A percentile compares a stretch with the other conserved stretches of the same genome.
Conservation (phyloP, 2,329 filamentous ascomycete genomes). For the Trichoderma cornu-damae region DNA sequence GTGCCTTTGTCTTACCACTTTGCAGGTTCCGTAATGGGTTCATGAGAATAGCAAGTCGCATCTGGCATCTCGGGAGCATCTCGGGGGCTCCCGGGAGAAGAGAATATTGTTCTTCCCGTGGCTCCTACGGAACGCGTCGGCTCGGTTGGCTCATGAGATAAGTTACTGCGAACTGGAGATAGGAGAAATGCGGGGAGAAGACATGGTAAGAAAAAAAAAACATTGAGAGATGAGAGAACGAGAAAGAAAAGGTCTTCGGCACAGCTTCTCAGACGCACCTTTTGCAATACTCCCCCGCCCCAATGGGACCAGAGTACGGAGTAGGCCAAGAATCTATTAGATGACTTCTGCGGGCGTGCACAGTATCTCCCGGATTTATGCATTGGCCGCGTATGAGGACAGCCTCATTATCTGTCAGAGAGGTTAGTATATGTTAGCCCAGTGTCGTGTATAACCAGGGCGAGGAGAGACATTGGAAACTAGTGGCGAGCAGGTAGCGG, state of each 20-base stretch:
- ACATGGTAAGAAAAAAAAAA: background rate
- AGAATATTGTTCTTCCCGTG: conserved; percentile 10
- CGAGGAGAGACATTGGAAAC: background rate
- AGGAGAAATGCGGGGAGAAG: background rate
- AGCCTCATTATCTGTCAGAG: conserved; percentile 29
- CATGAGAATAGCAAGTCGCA: conserved; percentile 34
- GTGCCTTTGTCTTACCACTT: conserved; percentile 43
- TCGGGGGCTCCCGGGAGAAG: conserved; percentile 24
- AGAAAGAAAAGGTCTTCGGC: background rate
- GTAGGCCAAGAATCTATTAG: conserved; percentile 16
- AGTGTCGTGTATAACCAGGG: conserved; percentile 5
- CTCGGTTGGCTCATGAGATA: background rate
- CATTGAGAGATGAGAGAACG: background rate
- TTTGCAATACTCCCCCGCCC: background rate
- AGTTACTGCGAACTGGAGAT: background rate
- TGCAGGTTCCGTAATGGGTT: conserved; percentile 37
- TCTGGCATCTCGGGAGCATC: conserved; percentile 29
- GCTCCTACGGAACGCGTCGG: background rate
- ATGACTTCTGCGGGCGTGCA: conserved; percentile 28
- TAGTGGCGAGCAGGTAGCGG: background rate
- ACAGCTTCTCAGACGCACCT: background rate
- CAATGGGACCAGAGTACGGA: background rate
- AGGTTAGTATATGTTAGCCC: background rate
- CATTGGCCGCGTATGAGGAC: conserved; percentile 34
- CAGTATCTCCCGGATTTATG: conserved; percentile 32